Evolutionary conservation across 2,329 filamentous ascomycete genomes (phyloP).

Genomic region (Fusarium sp.): DNA sequence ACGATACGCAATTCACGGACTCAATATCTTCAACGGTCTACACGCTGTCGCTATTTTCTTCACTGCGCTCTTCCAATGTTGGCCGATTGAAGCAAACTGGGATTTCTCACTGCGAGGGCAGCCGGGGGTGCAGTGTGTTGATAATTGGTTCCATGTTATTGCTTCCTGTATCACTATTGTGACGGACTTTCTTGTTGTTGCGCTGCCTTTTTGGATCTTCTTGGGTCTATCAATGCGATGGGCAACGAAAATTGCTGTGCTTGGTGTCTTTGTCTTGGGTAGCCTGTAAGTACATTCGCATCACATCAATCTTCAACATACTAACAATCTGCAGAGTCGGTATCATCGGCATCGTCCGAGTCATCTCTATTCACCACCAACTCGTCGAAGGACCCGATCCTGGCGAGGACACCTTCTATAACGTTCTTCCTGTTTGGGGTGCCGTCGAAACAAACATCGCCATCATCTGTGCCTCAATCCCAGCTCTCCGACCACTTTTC

Average conservation of each 20-base stretch:
- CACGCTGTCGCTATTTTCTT: conserved; percentile 54
- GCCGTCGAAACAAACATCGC: conserved; percentile 53
- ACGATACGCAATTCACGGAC: conserved; percentile 25
- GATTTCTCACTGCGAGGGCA: conserved; percentile 37
- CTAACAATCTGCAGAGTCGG: conserved; percentile 45
- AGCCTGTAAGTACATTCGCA: conserved; percentile 45
- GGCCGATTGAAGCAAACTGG: conserved; percentile 52
- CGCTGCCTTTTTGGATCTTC: conserved; percentile 56
- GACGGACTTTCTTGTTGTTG: conserved; percentile 55
- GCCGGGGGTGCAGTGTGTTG: conserved; percentile 50
- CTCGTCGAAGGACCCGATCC: conserved; percentile 43
- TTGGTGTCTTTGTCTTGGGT: conserved; percentile 55
- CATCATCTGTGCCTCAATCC: conserved; percentile 51
- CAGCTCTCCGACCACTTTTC: conserved; percentile 52
- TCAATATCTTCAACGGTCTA: conserved; percentile 44
- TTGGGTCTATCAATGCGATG: conserved; percentile 53
- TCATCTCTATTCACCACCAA: conserved; percentile 46
- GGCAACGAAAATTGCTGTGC: conserved; percentile 53
- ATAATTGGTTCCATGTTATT: conserved; percentile 50
- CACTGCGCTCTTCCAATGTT: conserved; percentile 55
- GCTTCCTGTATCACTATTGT: conserved; percentile 54
- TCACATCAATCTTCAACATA: not conserved
- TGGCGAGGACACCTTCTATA: conserved; percentile 40
- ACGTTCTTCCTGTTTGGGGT: conserved; percentile 51
- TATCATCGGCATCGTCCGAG: conserved; percentile 49